Evolutionary conservation across 2,329 filamentous ascomycete species (phyloP).

Genomic region (Cladophialophora exuberans): DNA sequence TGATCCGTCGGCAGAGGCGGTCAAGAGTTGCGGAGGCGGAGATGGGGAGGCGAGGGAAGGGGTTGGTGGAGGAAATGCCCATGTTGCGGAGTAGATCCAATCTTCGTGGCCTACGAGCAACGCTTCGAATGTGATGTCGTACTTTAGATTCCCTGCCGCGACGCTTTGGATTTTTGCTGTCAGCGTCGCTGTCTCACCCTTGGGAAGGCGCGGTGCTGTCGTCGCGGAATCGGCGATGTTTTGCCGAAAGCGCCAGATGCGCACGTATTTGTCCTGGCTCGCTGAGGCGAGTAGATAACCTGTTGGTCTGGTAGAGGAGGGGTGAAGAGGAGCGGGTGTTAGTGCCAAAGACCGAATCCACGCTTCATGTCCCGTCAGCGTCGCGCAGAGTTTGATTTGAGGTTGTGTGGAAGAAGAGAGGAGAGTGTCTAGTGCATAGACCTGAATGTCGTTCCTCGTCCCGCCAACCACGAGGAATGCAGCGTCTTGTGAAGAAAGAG

Average conservation of each 20-base stretch:
- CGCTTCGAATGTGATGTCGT: slow-evolving; percentile 89
- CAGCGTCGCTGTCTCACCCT: slow-evolving; percentile 58
- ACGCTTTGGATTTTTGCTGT: slow-evolving; percentile 90
- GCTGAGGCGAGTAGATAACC: slow-evolving; percentile 87
- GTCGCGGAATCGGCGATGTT: too few relatives aligned
- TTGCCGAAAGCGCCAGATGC: slow-evolving; percentile 90
- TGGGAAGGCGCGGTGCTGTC: too few relatives aligned
- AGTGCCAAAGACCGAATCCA: slow-evolving; percentile 91
- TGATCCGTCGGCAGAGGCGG: slow-evolving; percentile 93
- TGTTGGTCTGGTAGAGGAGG: too few relatives aligned
- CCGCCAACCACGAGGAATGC: slow-evolving; percentile 81
- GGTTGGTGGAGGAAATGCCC: slow-evolving; percentile 63
- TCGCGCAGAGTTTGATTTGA: slow-evolving; percentile 73
- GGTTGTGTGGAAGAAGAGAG: slow-evolving; percentile 38
- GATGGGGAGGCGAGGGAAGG: slow-evolving; percentile 44
- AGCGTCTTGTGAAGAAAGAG: slow-evolving; percentile 46
- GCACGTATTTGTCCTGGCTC: slow-evolving; percentile 96
- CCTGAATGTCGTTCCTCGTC: slow-evolving; percentile 78
- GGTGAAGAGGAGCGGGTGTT: slow-evolving; percentile 66
- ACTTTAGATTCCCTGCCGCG: slow-evolving; percentile 62
- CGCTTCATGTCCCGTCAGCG: slow-evolving; percentile 85
- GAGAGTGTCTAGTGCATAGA: slow-evolving; percentile 65
- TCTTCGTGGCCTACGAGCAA: slow-evolving; percentile 94
- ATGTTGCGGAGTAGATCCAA: slow-evolving; percentile 91
- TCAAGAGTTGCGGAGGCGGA: slow-evolving; percentile 80